Base-by-base conservation (phyloP, 345 rosid species). In the Eutrema yunnanense region DNA sequence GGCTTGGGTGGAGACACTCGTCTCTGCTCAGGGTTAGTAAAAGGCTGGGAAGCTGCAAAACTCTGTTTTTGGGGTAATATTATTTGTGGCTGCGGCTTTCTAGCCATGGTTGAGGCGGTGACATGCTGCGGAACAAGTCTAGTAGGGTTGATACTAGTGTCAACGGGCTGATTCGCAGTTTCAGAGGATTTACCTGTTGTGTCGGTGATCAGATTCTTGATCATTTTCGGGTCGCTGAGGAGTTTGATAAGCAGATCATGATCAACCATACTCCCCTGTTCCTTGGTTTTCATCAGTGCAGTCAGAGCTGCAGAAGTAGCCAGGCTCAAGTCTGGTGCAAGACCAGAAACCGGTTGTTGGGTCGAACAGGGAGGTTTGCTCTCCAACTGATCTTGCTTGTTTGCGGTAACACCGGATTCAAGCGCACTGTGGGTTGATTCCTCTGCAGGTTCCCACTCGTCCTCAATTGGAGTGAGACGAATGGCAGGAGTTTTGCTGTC, bases 381-480 rank as follows among this genome's bases (percentile, higher is more conserved):
- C n/a, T 14, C 58, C 44, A 65, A 40, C 3, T 42, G 62, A 74
- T 8, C 63, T 42, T 67, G 63, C 66, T 44, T 74, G 62, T 9
- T 63, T 44, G 52, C 49, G 33, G 42, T 71, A 42, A 6, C 3
- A 49, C 8, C 10, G 5, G 60, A 71, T 3, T 46, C 61, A 49
- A 3, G 37, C 2, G n/a, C 16, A 80, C 47, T 53, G 53, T 67
- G 68, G 12, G 83, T 57, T n/a, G 71, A 38, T n/a, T 53, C 49
- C 33, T 80, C 73, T 1, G 49, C 14, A 37, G 38, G 62, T 37
- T 80, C 87, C 38, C 2, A 48, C 11, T 69, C 84, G 38, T 89
- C 91, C 69, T 87, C 96, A 30, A 82, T 73, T 6, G 86, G 87
- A 75, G 79, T 78, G 73, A 81, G 60, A 32, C 92, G 97, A 29